Conservation (phyloP, 163 green algal species). For the Scenedesmus sp. region DNA sequence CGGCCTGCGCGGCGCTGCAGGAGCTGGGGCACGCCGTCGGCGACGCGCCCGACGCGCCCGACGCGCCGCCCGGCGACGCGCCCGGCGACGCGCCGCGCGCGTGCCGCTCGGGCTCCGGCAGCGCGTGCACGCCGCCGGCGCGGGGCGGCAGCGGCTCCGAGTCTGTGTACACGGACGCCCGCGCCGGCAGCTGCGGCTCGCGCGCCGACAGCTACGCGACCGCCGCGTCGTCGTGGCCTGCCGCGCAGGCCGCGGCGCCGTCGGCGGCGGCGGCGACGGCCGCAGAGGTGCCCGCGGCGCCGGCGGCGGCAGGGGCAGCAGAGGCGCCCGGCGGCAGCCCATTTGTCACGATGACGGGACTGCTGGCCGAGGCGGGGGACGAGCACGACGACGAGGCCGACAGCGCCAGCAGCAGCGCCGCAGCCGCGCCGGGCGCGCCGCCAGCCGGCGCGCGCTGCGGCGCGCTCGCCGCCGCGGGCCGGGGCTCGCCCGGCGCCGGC, state of each 20-base stretch:
- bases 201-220: too few relatives aligned
- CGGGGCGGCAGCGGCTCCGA: background rate
- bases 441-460: too few relatives aligned
- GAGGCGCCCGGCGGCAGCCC: background rate
- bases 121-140: background rate
- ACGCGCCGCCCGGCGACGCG: too few relatives aligned
- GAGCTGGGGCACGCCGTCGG: background rate
- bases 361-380: conserved; percentile 6
- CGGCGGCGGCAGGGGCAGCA: conserved; percentile 20
- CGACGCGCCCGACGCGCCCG: background rate
- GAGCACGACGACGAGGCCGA: too few relatives aligned
- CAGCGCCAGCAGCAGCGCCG: background rate
- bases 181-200: background rate
- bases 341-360: conserved; percentile 31
- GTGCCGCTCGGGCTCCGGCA: conserved; percentile 8
- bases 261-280: background rate
- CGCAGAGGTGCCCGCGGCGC: background rate
- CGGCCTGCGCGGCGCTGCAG: background rate
- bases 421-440: background rate
- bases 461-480: background rate
- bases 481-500: too few relatives aligned
- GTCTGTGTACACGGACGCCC: too few relatives aligned
- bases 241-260: background rate
- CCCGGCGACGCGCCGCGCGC: too few relatives aligned
- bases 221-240: background rate